These are phyloP conservation scores for Aspergillus sp. DNA, from an alignment of 2,329 filamentous ascomycete species.

Conservation along the genomic window DNA sequence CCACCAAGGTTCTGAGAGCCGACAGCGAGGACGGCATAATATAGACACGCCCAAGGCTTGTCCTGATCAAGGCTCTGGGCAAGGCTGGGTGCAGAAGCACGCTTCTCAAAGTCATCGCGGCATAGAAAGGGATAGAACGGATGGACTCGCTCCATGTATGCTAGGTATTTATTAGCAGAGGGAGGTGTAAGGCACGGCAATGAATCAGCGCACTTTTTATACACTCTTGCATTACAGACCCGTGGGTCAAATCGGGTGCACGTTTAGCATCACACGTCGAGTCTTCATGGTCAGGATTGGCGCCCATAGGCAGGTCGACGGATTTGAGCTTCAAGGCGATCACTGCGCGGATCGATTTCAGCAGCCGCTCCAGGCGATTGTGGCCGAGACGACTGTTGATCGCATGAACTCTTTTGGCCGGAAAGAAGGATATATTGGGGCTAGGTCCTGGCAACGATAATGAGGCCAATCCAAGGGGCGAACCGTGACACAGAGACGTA, in stretches of 20 bases:
- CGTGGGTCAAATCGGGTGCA: not conserved
- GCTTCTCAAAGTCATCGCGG: slow-evolving; percentile 32
- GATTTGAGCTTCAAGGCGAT: slow-evolving; percentile 7
- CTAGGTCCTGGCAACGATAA: not conserved
- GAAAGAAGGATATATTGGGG: slow-evolving; percentile 12
- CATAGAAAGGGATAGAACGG: slow-evolving; percentile 44
- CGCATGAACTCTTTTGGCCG: slow-evolving; percentile 1
- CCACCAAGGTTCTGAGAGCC: slow-evolving; percentile 36
- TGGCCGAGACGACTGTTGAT: slow-evolving; percentile 13
- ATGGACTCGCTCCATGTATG: slow-evolving; percentile 42
- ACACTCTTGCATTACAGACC: not conserved
- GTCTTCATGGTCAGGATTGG: not conserved
- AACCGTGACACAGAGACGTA: not conserved
- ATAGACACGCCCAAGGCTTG: slow-evolving; percentile 47
- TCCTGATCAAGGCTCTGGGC: slow-evolving; percentile 53
- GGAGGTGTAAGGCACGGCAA: too few species aligned
- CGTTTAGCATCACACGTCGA: not conserved
- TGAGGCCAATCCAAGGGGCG: not conserved
- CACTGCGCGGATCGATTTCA: slow-evolving; percentile 4
- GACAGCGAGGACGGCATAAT: slow-evolving; percentile 37
- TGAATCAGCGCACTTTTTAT: not conserved
- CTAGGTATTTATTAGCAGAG: slow-evolving; percentile 20
- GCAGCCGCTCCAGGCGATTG: slow-evolving; percentile 5
- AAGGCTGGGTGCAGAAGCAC: slow-evolving; percentile 48
- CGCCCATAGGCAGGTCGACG: not conserved